These are phyloP conservation scores for Penicillium sp. DNA, from an alignment of 2,329 filamentous ascomycete genomes.

Conservation along the genomic window DNA sequence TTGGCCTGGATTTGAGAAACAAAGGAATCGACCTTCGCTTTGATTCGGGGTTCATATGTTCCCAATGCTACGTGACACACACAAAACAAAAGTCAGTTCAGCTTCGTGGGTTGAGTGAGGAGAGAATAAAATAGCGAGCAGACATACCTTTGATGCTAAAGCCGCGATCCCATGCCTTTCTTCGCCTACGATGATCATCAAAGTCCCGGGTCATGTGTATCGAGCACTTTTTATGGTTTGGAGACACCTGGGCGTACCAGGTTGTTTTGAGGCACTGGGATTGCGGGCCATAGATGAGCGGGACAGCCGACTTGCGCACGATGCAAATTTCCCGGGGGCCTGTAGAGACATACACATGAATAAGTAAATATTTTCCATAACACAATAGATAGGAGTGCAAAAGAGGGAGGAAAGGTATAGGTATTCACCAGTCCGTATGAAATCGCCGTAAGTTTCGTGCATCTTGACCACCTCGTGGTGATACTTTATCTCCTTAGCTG, in stretches of 20 bases:
- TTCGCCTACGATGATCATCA: constrained; percentile 14
- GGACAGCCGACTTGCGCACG: constrained; percentile 13
- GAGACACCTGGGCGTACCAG: constrained; percentile 16
- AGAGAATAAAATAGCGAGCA: neutral
- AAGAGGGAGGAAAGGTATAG: neutral
- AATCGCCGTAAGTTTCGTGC: constrained; percentile 29
- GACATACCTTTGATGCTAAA: constrained; percentile 11
- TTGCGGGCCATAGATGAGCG: constrained; percentile 13
- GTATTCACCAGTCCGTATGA: constrained; percentile 27
- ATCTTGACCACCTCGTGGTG: constrained; percentile 25
- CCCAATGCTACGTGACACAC: neutral
- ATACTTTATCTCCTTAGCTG: constrained; percentile 26
- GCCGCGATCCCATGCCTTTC: constrained; percentile 11
- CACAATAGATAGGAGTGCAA: neutral
- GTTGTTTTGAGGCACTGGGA: constrained; percentile 14
- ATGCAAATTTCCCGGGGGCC: constrained; percentile 11
- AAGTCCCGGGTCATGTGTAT: constrained; percentile 13
- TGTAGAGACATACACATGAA: neutral
- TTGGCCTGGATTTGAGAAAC: neutral
- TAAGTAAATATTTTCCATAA: neutral
- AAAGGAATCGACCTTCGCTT: neutral
- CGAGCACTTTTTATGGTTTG: constrained; percentile 6
- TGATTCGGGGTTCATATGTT: constrained; percentile 1
- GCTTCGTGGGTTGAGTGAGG: neutral
- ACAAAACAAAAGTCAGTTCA: neutral